Conservation (phyloP, 2,329 filamentous ascomycete species). For the Niveomyces coronatus region DNA sequence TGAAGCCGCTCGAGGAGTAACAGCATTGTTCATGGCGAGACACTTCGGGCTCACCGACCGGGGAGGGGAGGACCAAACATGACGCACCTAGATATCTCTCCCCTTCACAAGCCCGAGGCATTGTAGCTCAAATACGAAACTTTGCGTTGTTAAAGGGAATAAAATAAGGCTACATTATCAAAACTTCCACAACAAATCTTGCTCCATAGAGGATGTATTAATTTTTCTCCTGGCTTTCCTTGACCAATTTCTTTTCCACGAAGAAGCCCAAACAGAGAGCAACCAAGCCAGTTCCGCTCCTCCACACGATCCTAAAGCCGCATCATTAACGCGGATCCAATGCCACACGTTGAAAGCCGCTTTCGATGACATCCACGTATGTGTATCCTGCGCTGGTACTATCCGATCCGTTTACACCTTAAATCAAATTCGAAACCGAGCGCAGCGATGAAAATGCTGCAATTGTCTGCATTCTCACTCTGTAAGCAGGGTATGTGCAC, state of each 20-base stretch:
- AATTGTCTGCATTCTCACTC: conserved; percentile 15
- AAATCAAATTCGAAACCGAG: conserved; percentile 25
- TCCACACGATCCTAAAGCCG: conserved; percentile 5
- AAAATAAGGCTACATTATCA: conserved; percentile 28
- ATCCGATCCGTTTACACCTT: conserved; percentile 19
- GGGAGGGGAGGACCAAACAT: too few relatives aligned
- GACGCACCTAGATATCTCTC: neutral
- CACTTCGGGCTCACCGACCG: too few relatives aligned
- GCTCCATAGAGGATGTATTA: conserved; percentile 11
- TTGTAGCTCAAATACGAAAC: conserved; percentile 6
- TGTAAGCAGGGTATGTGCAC: conserved; percentile 11
- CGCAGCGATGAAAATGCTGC: conserved; percentile 18
- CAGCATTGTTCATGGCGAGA: neutral
- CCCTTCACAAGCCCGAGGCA: neutral
- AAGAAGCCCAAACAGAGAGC: conserved; percentile 6
- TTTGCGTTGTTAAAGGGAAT: conserved; percentile 17
- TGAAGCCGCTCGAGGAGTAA: neutral
- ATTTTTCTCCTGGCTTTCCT: conserved; percentile 7
- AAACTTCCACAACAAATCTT: conserved; percentile 18
- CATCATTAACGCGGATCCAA: conserved; percentile 1
- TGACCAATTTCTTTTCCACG: neutral
- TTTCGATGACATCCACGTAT: conserved; percentile 21
- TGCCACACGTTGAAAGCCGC: neutral
- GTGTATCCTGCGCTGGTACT: conserved; percentile 15
- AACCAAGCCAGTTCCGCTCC: conserved; percentile 9